A percentile compares a stretch with the other conserved stretches of the same genome.
Conservation (phyloP, 495 filamentous ascomycete species). For the Letharia lupina region DNA sequence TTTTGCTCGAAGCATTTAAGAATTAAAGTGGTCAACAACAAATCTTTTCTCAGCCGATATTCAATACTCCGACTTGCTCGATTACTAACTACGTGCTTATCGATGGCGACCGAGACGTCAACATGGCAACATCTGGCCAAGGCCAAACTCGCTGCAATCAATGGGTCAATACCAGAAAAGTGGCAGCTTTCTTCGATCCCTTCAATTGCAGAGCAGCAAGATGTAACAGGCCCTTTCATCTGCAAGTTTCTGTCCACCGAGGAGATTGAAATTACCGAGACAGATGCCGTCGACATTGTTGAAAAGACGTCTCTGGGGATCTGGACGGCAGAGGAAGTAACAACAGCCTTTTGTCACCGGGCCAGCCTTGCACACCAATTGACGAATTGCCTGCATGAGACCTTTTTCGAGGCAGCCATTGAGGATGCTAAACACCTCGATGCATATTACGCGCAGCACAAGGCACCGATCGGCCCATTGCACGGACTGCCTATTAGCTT, state of each 20-base stretch:
- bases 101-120: slow-evolving; percentile 17
- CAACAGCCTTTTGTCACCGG: slow-evolving; percentile 48
- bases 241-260: slow-evolving; percentile 44
- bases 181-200: slow-evolving; percentile 48
- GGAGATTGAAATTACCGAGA: slow-evolving; percentile 52
- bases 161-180: slow-evolving; percentile 47
- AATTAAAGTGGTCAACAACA: neutral
- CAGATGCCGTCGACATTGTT: slow-evolving; percentile 42
- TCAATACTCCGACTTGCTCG: neutral
- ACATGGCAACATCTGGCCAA: slow-evolving; percentile 40
- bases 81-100: neutral
- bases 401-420: slow-evolving; percentile 55
- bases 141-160: slow-evolving; percentile 46
- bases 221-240: slow-evolving; percentile 56
- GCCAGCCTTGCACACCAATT: slow-evolving; percentile 51
- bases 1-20: neutral
- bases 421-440: slow-evolving; percentile 52
- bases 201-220: slow-evolving; percentile 42
- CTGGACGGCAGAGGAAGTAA: slow-evolving; percentile 44
- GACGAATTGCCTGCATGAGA: slow-evolving; percentile 54
- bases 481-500: slow-evolving; percentile 60
- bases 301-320: slow-evolving; percentile 38
- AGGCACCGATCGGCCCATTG: slow-evolving; percentile 45
- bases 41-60: neutral
- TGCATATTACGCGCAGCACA: slow-evolving; percentile 41